These are phyloP conservation scores for Aeminium ludgeri DNA, from an alignment of 495 filamentous ascomycete species.

Conservation along the genomic window DNA sequence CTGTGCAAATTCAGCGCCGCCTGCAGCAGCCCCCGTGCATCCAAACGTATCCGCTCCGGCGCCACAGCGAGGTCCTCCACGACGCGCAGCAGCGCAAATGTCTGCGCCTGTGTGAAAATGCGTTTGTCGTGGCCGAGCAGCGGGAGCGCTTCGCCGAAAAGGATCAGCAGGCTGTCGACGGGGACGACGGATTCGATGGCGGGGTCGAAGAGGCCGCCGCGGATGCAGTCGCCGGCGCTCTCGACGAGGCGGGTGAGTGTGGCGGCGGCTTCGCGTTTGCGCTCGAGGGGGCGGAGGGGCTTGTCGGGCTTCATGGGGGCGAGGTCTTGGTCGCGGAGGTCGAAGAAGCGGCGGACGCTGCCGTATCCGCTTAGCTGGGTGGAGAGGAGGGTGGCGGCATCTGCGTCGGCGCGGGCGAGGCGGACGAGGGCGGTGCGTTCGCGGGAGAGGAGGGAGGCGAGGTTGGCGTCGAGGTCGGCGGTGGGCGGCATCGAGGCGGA, in stretches of 20 bases:
- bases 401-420: conserved; percentile 48
- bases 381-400: conserved; percentile 64
- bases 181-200: conserved; percentile 60
- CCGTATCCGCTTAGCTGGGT: conserved; percentile 81
- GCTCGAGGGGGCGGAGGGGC: conserved; percentile 23
- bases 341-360: conserved; percentile 71
- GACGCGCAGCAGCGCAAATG: conserved; percentile 58
- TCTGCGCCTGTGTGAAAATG: conserved; percentile 43
- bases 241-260: conserved; percentile 58
- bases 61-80: conserved; percentile 72
- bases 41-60: conserved; percentile 46
- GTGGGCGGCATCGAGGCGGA: conserved; percentile 59
- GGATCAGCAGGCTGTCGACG: conserved; percentile 66
- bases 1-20: conserved; percentile 37
- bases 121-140: conserved; percentile 45
- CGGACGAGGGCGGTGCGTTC: conserved; percentile 47
- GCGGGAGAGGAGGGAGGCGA: conserved; percentile 46
- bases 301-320: conserved; percentile 22
- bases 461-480: conserved; percentile 47
- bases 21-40: conserved; percentile 55
- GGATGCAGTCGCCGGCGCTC: conserved; percentile 74
- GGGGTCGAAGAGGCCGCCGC: conserved; percentile 71
- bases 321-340: conserved; percentile 54
- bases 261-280: conserved; percentile 27
- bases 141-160: conserved; percentile 66